Percentiles rank a stretch among this genome's conserved stretches.
Conservation (phyloP, 495 filamentous ascomycete genomes). For the Penicillium coprophilum region DNA sequence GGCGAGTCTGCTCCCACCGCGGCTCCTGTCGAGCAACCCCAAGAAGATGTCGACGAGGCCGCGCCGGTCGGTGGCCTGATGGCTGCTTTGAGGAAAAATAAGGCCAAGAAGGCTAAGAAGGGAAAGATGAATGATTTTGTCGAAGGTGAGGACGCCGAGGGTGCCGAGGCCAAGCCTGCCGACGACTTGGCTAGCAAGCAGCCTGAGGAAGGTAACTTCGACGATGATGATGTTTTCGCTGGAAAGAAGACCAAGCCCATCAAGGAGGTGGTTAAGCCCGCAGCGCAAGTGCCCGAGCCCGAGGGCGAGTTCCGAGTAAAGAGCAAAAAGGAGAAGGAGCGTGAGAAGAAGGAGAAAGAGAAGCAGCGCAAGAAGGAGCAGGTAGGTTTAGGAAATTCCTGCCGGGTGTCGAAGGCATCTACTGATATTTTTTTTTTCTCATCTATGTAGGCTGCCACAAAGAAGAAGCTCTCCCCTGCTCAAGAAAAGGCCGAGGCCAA, state of each 20-base stretch:
- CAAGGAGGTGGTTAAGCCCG: constrained; percentile 41
- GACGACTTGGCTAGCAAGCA: constrained; percentile 64
- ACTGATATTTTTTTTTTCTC: constrained; percentile 1
- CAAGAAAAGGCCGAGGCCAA: constrained; percentile 34
- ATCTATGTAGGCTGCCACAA: constrained; percentile 58
- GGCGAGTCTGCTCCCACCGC: constrained; percentile 67
- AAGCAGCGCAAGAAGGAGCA: constrained; percentile 93
- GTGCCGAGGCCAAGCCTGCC: constrained; percentile 7
- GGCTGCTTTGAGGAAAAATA: constrained; percentile 83
- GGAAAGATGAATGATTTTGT: constrained; percentile 73
- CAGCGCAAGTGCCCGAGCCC: constrained; percentile 44
- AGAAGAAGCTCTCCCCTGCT: constrained; percentile 51
- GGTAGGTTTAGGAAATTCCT: constrained; percentile 40
- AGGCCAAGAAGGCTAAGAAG: constrained; percentile 92
- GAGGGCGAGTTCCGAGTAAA: constrained; percentile 68
- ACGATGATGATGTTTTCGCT: constrained; percentile 79
- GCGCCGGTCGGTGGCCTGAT: constrained; percentile 71
- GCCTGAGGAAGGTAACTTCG: constrained; percentile 80
- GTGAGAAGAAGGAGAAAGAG: constrained; percentile 88
- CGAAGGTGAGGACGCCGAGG: constrained; percentile 63
- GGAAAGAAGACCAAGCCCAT: constrained; percentile 65
- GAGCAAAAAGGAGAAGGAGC: constrained; percentile 96
- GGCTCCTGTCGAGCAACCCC: constrained; percentile 45
- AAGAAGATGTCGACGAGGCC: constrained; percentile 44
- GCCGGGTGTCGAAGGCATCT: background rate